These are phyloP conservation scores for Prunella vulgaris DNA, from an alignment of 257 asterid genomes.

Conservation along the genomic window DNA sequence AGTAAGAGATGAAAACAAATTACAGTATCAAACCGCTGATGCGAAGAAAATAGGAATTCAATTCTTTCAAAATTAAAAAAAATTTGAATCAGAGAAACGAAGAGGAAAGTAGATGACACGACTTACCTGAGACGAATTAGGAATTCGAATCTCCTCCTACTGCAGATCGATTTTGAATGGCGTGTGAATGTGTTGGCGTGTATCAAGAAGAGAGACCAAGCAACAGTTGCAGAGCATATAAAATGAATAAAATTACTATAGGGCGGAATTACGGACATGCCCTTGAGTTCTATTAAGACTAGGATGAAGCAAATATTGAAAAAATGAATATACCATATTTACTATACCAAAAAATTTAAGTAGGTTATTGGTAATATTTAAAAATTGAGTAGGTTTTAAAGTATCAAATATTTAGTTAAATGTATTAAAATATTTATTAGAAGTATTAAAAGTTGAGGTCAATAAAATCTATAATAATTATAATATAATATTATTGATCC, in stretches of 20 bases:
- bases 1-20: not conserved
- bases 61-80: not conserved
- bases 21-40: not conserved
- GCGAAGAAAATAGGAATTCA: not conserved
- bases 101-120: not conserved
- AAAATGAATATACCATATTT: no score
- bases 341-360: no score
- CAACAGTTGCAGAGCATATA: conserved; percentile 6
- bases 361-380: no score
- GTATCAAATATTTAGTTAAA: no score
- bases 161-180: conserved; percentile 23
- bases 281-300: no score
- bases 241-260: not conserved
- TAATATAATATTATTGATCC: no score
- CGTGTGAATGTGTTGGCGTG: not conserved
- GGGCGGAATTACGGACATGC: not conserved
- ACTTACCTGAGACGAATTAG: conserved; percentile 23
- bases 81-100: not conserved
- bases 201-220: not conserved
- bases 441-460: no score
- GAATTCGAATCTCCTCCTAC: conserved; percentile 12
- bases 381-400: no score
- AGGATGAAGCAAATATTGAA: no score
- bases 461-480: no score
- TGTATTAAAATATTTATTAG: no score